Evolutionary conservation across 306 rosid genomes (phyloP).

Genomic region (Pachyrhizus erosus): DNA sequence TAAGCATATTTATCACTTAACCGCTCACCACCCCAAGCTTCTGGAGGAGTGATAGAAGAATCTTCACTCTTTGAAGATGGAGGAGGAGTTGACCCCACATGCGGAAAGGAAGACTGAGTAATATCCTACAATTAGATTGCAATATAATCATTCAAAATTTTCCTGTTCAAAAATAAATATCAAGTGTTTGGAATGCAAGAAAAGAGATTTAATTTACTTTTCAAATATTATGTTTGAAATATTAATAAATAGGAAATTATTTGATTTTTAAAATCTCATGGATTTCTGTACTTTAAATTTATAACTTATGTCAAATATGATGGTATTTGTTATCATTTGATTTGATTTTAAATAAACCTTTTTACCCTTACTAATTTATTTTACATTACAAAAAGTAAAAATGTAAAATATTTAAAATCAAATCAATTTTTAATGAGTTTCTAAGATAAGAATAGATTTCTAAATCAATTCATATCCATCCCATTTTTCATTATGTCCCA

Average conservation of each 20-base stretch:
- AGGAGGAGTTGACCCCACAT: constrained; percentile 72
- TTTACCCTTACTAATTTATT: not conserved
- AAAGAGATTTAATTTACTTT: not conserved
- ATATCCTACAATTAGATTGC: constrained; percentile 68
- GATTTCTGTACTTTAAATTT: too few relatives aligned
- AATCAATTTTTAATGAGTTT: not conserved
- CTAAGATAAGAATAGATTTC: not conserved
- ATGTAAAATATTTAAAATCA: not conserved
- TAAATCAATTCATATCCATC: constrained; percentile 3
- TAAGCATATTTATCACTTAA: constrained; percentile 74
- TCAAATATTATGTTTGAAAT: constrained; percentile 8
- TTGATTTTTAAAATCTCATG: not conserved
- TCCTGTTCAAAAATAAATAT: constrained; percentile 20
- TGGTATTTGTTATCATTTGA: not conserved
- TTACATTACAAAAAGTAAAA: not conserved
- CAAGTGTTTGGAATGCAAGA: not conserved
- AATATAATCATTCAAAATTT: constrained; percentile 36
- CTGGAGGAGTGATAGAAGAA: constrained; percentile 96
- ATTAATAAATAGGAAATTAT: not conserved
- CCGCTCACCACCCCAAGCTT: constrained; percentile 99
- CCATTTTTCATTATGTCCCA: not conserved
- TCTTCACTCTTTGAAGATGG: constrained; percentile 80
- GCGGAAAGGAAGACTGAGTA: constrained; percentile 65
- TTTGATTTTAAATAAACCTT: constrained; percentile 22
- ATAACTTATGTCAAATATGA: too few relatives aligned